Evolutionary conservation across 768 basidiomycete genomes (phyloP).

Genomic region (Boletus insuetus): DNA sequence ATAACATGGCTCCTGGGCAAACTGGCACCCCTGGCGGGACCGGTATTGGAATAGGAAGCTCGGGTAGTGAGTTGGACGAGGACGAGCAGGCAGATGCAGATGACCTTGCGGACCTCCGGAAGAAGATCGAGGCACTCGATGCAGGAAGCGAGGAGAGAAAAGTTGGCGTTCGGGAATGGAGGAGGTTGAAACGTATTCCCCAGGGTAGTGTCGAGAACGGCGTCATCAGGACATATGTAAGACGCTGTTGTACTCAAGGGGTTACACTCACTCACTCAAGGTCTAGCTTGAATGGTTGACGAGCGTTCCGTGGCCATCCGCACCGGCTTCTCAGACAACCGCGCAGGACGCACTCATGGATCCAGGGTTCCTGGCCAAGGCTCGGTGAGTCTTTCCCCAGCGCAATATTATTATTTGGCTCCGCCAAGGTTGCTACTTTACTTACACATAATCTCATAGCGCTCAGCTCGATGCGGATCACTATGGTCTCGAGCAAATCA

Average conservation of each 20-base stretch:
- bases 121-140: slow-evolving; percentile 72
- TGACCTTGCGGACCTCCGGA: slow-evolving; percentile 69
- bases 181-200: slow-evolving; percentile 82
- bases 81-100: slow-evolving; percentile 81
- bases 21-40: slow-evolving; percentile 8
- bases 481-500: slow-evolving; percentile 90
- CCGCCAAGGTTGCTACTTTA: neutral
- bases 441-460: slow-evolving; percentile 9
- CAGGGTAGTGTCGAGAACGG: slow-evolving; percentile 89
- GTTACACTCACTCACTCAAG: slow-evolving; percentile 6
- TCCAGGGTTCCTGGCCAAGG: slow-evolving; percentile 60
- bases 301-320: slow-evolving; percentile 76
- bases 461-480: slow-evolving; percentile 86
- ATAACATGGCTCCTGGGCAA: slow-evolving; percentile 30
- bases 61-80: slow-evolving; percentile 60
- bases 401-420: neutral
- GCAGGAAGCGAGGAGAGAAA: slow-evolving; percentile 77
- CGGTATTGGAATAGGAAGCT: slow-evolving; percentile 26
- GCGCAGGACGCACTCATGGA: slow-evolving; percentile 43
- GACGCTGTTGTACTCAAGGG: slow-evolving; percentile 22
- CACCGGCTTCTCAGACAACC: slow-evolving; percentile 16
- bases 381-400: slow-evolving; percentile 40
- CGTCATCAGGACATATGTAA: slow-evolving; percentile 79
- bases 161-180: slow-evolving; percentile 80
- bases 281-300: slow-evolving; percentile 82